These are phyloP conservation scores for Perilla frutescens DNA, from an alignment of 257 asterid genomes.

Conservation along the genomic window DNA sequence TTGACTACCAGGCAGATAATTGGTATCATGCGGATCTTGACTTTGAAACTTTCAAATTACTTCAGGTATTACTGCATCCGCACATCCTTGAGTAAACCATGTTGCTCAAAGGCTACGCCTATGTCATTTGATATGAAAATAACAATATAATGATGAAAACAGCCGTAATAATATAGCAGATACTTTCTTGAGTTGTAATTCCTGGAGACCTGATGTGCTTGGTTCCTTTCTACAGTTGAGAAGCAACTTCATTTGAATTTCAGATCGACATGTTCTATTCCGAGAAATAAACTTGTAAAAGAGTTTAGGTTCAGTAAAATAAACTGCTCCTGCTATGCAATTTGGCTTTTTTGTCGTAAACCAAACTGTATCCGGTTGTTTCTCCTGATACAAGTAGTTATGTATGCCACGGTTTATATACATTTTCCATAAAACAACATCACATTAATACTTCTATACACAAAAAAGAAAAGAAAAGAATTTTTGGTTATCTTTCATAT, in stretches of 20 bases:
- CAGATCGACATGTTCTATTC: background rate
- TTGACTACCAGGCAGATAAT: conserved; percentile 83
- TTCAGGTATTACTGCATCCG: conserved; percentile 65
- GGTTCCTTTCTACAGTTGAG: background rate
- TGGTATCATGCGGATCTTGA: conserved; percentile 99
- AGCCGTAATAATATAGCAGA: background rate
- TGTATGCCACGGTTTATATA: background rate
- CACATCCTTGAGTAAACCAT: background rate
- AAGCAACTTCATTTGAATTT: background rate
- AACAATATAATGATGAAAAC: background rate
- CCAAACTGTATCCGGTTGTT: background rate
- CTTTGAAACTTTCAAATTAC: conserved; percentile 86
- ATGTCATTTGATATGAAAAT: background rate
- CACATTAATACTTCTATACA: background rate
- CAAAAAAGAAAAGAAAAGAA: background rate
- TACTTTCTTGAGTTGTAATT: background rate
- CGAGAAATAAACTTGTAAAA: background rate
- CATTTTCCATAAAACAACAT: background rate
- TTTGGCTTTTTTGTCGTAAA: background rate
- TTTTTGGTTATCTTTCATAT: conserved; percentile 6
- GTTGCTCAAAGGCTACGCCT: background rate
- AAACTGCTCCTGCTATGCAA: background rate
- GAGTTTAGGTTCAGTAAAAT: background rate
- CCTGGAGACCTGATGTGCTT: background rate
- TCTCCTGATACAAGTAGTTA: background rate